Base-by-base conservation (phyloP, 2,329 filamentous ascomycete genomes). In the Claviceps pazoutovae region DNA sequence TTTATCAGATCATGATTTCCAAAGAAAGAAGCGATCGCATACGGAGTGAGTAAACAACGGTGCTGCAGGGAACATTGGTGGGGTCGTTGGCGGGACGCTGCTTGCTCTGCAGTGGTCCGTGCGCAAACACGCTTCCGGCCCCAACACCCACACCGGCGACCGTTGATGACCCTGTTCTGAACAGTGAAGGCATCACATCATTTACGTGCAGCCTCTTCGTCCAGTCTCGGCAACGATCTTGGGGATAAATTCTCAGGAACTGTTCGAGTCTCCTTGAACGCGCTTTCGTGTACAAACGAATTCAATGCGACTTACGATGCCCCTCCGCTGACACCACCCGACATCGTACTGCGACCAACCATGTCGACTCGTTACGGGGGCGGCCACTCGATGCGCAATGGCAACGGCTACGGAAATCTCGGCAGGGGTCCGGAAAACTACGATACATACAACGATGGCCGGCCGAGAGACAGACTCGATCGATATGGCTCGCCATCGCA, bases 331-430 rank as follows among this genome's bases (percentile, higher is more conserved):
- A 53, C 37, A 9, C 45, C 21, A 42, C 30, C 50, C 46, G 36
- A 51, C 23, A 19, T 41, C 46, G 13, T 23, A 41, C 42, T 23
- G 16, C 16, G 49, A 50, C 46, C 50, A 59, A 67, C 53, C 63
- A 79, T 79, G 76, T 67, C 75, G 58, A 71, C 72, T 63, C 71
- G 74, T 59, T 75, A 74, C 64, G 74, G 46, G 36, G 54, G 71
- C 60, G 66, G 50, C 13, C 41, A 61, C 55, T 62, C 74, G 52
- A 59, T 60, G 54, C 66, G 60, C 57, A 60, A 60, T 56, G 69
- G 68, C 56, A 66, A 68, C 51, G 67, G 70, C 46, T 73, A 73
- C 59, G 73, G 71, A 38, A 70, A 68, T 53, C 73, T 58, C 65
- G 69, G 57, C 54, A 54, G 60, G 42, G 50, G 60, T 48, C 66